Base-by-base conservation (phyloP, 768 basidiomycete species). In the Candolleomyces aberdarensis region DNA sequence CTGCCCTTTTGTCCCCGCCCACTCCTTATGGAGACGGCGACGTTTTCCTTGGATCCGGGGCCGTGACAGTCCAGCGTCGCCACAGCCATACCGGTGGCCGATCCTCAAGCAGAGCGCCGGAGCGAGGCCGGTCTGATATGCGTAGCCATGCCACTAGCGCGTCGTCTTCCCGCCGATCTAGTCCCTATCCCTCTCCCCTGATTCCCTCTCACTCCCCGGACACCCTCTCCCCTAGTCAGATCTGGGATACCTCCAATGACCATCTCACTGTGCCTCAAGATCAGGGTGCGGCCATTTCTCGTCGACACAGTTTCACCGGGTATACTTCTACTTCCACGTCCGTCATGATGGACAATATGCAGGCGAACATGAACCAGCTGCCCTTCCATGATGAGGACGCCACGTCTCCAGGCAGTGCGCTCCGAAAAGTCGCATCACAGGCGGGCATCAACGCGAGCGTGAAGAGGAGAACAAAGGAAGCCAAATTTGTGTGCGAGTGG, bases 61-160 rank as follows among this genome's bases (percentile, higher is more conserved):
- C 9, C 19, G 41, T 32, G 1, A 56, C 41, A 8, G 29, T 61
- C 14, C 39, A 26, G 3, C 53, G 53, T 8, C 31, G 84, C 81
- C 0, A 17, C 61, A 3, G 62, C 69, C 6, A 75, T 75, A 44
- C 83, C 76, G 6, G 67, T 73, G 59, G 17, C 7, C 15, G 44
- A 20, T 46, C 44, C 15, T 46, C 44, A 9, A 46, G 44, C 3
- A 74, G 72, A 14, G 83, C 78, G 36, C 36, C 36, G 0, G 67
- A 76, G 49, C 55, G 56, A 26, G 60, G 60, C 10, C 41, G 52
- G 13, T n/a, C 20, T 15, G 57, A 49, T 14, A 20, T 43, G 32
- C 26, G 57, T 7, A 56, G 61, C 46, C 41, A 46, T 19, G 10
- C 20, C 19, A 31, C 36, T 22, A 58, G 57, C 36, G 19, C 50